Percentiles rank a stretch among this genome's conserved stretches.
These are phyloP conservation scores for Termitomyces heimii DNA, from an alignment of 768 basidiomycete genomes.

Conservation along the genomic window DNA sequence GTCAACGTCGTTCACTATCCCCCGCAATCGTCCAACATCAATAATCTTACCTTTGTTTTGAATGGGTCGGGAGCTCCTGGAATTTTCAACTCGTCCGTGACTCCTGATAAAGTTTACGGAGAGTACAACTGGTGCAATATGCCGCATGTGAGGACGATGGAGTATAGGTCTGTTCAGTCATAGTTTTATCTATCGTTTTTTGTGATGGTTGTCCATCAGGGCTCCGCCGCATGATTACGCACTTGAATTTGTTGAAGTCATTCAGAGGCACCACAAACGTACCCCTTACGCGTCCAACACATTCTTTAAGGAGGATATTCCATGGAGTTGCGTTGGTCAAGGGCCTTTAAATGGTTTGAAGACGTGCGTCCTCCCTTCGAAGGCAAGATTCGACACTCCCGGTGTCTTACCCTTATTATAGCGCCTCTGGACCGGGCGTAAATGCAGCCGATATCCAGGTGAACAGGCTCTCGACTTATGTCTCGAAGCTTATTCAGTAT, in stretches of 20 bases:
- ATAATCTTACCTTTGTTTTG: slow-evolving; percentile 37
- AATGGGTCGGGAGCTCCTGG: slow-evolving; percentile 39
- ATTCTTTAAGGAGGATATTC: slow-evolving; percentile 41
- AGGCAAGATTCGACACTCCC: neutral
- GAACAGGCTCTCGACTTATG: neutral
- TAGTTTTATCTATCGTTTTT: no score
- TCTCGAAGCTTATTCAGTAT: neutral
- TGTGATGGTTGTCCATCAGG: slow-evolving; percentile 15
- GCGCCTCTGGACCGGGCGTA: slow-evolving; percentile 19
- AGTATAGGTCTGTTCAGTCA: slow-evolving; percentile 36
- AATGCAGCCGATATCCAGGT: slow-evolving; percentile 30
- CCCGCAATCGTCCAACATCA: slow-evolving; percentile 30
- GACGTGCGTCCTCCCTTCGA: slow-evolving; percentile 16
- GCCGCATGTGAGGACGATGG: slow-evolving; percentile 40
- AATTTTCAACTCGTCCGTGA: slow-evolving; percentile 36
- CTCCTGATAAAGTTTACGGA: slow-evolving; percentile 34
- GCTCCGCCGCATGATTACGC: slow-evolving; percentile 27
- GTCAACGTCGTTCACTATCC: slow-evolving; percentile 31
- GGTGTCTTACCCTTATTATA: slow-evolving; percentile 2
- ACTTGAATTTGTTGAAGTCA: slow-evolving; percentile 44
- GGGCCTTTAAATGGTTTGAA: slow-evolving; percentile 30
- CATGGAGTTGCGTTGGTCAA: slow-evolving; percentile 37
- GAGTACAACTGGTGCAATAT: slow-evolving; percentile 51
- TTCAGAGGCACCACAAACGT: slow-evolving; percentile 49
- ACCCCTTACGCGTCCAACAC: slow-evolving; percentile 46